Evolutionary conservation across 371 early-diverging fungal genomes (phyloP).

Genomic region (Capillidium rhysosporum): DNA sequence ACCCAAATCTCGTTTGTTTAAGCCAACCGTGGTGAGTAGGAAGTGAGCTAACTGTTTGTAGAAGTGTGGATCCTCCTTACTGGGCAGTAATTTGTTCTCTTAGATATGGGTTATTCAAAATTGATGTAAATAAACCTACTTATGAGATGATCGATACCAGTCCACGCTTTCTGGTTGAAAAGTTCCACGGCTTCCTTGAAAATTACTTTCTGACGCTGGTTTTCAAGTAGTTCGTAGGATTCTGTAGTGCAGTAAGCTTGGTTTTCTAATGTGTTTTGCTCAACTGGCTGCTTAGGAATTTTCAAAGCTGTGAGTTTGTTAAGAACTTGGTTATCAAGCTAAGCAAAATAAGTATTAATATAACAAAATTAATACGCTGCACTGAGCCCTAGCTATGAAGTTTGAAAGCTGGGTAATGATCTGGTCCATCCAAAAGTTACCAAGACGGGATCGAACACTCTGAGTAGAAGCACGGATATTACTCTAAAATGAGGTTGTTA

Average conservation of each 20-base stretch:
- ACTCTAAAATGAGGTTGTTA: not conserved
- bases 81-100: conserved; percentile 33
- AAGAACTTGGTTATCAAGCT: not conserved
- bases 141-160: conserved; percentile 36
- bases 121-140: no score
- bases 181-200: conserved; percentile 23
- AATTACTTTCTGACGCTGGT: conserved; percentile 65
- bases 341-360: not conserved
- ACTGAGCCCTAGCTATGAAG: not conserved
- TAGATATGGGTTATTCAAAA: no score
- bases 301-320: not conserved
- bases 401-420: conserved; percentile 40
- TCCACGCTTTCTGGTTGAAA: not conserved
- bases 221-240: conserved; percentile 64
- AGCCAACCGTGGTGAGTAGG: conserved; percentile 41
- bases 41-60: conserved; percentile 44
- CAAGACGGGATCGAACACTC: not conserved
- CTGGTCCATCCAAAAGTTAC: conserved; percentile 22
- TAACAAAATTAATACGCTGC: not conserved
- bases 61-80: conserved; percentile 15
- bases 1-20: conserved; percentile 66
- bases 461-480: not conserved
- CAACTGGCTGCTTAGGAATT: not conserved
- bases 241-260: conserved; percentile 53
- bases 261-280: conserved; percentile 17